These are phyloP conservation scores for Bothriochloa decipiens DNA, from an alignment of 176 grass and related monocot species.

Conservation along the genomic window DNA sequence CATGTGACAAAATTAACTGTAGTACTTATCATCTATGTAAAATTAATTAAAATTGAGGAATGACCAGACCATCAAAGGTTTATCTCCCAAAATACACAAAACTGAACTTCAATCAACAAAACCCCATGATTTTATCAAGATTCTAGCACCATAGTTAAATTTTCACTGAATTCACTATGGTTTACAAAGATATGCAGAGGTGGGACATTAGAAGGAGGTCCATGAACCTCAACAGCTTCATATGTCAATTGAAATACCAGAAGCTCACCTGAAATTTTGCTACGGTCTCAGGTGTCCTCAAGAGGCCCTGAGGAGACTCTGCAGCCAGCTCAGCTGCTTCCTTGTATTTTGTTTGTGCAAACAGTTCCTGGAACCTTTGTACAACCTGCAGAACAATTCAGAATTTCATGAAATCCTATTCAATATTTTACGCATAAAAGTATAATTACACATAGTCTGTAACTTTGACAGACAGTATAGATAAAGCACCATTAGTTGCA, in stretches of 20 bases:
- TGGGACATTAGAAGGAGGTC: neutral
- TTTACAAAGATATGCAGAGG: neutral
- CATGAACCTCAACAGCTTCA: slow-evolving; percentile 24
- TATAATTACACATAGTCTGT: neutral
- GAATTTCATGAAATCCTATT: neutral
- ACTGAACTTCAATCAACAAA: neutral
- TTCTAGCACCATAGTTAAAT: slow-evolving; percentile 41
- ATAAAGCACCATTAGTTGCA: slow-evolving; percentile 1
- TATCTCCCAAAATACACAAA: neutral
- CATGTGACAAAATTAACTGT: neutral
- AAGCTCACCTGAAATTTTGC: slow-evolving; percentile 89
- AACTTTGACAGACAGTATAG: neutral
- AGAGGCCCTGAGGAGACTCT: slow-evolving; percentile 88
- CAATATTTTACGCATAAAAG: neutral
- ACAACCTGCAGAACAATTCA: slow-evolving; percentile 70
- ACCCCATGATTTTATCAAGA: slow-evolving; percentile 47
- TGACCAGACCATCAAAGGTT: neutral
- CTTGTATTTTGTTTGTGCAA: slow-evolving; percentile 95
- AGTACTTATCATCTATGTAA: neutral
- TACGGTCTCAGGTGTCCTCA: slow-evolving; percentile 90
- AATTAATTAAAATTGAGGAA: neutral
- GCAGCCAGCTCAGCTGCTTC: slow-evolving; percentile 98
- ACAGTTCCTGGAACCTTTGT: slow-evolving; percentile 93
- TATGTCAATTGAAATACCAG: neutral
- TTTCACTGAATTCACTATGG: neutral